Evolutionary conservation across 352 stramenopile species (phyloP).

Genomic region (Pseudoperonospora humuli): DNA sequence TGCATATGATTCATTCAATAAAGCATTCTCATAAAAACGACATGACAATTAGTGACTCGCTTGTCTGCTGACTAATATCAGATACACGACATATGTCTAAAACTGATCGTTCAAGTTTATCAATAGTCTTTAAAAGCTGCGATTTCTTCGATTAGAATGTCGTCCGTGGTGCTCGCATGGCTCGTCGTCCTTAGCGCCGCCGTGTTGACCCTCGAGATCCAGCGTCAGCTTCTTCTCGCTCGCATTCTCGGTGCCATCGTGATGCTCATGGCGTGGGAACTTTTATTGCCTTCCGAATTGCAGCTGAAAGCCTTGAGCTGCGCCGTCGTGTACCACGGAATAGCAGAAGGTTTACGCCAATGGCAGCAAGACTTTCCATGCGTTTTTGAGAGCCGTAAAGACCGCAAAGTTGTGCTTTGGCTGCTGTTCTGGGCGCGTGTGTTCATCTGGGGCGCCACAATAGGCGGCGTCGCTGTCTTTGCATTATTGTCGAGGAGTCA

Average conservation of each 20-base stretch:
- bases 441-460: constrained; percentile 50
- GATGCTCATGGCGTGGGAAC: constrained; percentile 33
- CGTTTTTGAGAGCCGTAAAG: constrained; percentile 23
- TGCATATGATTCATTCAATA: too few relatives aligned
- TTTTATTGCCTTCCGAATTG: constrained; percentile 22
- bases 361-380: constrained; percentile 31
- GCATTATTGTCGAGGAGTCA: not conserved
- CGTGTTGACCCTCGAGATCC: constrained; percentile 60
- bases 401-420: constrained; percentile 37
- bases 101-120: too few relatives aligned
- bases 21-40: too few relatives aligned
- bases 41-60: too few relatives aligned
- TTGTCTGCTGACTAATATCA: too few relatives aligned
- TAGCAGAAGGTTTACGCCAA: constrained; percentile 26
- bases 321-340: constrained; percentile 34
- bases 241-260: constrained; percentile 29
- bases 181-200: constrained; percentile 40
- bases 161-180: constrained; percentile 25
- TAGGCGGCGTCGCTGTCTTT: constrained; percentile 23
- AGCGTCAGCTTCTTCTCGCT: constrained; percentile 37
- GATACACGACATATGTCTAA: too few relatives aligned
- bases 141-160: not conserved
- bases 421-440: constrained; percentile 52
- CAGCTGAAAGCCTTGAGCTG: constrained; percentile 42
- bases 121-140: too few relatives aligned